Evolutionary conservation across 768 basidiomycete genomes (phyloP).

Genomic region (Kondoa malvinella): DNA sequence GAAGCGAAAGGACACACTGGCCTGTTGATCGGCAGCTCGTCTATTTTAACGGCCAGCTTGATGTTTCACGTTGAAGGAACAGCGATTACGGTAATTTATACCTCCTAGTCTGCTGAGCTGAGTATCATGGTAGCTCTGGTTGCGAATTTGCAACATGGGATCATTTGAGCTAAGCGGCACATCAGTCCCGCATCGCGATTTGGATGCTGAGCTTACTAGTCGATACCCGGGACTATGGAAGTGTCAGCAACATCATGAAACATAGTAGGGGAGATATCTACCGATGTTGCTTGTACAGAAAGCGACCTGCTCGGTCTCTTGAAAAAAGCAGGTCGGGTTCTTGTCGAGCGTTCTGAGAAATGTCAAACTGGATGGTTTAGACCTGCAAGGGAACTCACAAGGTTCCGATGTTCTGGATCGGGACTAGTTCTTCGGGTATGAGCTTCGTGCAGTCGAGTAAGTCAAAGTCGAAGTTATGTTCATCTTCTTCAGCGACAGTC

Average conservation of each 20-base stretch:
- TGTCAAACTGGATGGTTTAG: neutral
- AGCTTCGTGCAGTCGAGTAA: slow-evolving; percentile 67
- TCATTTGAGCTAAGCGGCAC: too few relatives aligned
- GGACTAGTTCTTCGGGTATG: slow-evolving; percentile 55
- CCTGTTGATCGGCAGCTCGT: slow-evolving; percentile 58
- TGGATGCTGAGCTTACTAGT: too few relatives aligned
- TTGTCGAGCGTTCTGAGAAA: neutral
- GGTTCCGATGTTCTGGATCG: slow-evolving; percentile 59
- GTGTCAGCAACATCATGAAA: too few relatives aligned
- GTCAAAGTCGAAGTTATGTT: slow-evolving; percentile 73
- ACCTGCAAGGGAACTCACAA: slow-evolving; percentile 38
- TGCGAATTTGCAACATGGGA: slow-evolving; percentile 42
- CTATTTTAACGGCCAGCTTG: too few relatives aligned
- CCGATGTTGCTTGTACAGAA: slow-evolving; percentile 53
- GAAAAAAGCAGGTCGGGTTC: slow-evolving; percentile 45
- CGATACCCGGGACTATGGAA: slow-evolving; percentile 42
- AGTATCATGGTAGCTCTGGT: slow-evolving; percentile 76
- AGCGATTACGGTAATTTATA: slow-evolving; percentile 57
- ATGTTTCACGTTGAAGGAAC: too few relatives aligned
- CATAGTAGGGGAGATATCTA: too few relatives aligned
- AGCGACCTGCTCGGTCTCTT: slow-evolving; percentile 74
- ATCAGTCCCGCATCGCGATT: too few relatives aligned
- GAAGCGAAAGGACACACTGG: slow-evolving; percentile 58
- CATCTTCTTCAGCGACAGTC: slow-evolving; percentile 48
- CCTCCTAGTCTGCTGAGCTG: slow-evolving; percentile 59